Base-by-base conservation (phyloP, 2,329 filamentous ascomycete species). In the Byssothecium circinans region DNA sequence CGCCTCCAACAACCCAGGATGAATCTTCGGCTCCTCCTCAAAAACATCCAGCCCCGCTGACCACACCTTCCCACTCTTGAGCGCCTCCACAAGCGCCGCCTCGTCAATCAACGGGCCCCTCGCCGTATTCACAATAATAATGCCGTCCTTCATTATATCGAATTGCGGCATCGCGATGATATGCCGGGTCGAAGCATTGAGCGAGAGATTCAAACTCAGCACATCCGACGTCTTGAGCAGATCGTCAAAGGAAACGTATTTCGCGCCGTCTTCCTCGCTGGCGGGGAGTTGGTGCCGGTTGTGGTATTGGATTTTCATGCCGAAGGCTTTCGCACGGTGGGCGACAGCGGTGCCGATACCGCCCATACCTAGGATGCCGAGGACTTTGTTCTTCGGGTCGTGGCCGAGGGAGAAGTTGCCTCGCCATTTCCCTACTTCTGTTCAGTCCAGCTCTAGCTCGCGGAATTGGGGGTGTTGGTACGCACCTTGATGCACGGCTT, bases 361-460 rank as follows among this genome's bases (percentile, higher is more conserved):
- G 20, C 81, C 81, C 79, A 83, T 82, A 10, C 81, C 81, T 1
- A 84, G 66, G 47, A 84, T 80, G 4, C 80, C 81, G 59, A 81
- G 73, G 1, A 68, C 68, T 59, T 80, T 80, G 48, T 77, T 75
- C 56, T 76, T 75, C 2, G 78, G 78, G 45, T 81, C 78, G 56
- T 78, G 78, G 12, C 78, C 79, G 29, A 81, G 74, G 1, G 64
- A 66, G 35, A 76, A 72, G 30, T 70, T 67, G 32, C 77, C 77
- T 32, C 75, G 69, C 72, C 74, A 76, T 44, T 74, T 68, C 34
- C 74, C 69, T 62, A 14, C 14, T 12, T 18, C 0, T 12, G 39
- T 65, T 42, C n/a, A n/a, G n/a, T n/a, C n/a, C n/a, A n/a, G n/a
- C n/a, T n/a, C n/a, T n/a, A n/a, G n/a, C n/a, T n/a, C n/a, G n/a